Base-by-base conservation (phyloP, 1,139 yeast genomes). In the Petasospora fabianii region DNA sequence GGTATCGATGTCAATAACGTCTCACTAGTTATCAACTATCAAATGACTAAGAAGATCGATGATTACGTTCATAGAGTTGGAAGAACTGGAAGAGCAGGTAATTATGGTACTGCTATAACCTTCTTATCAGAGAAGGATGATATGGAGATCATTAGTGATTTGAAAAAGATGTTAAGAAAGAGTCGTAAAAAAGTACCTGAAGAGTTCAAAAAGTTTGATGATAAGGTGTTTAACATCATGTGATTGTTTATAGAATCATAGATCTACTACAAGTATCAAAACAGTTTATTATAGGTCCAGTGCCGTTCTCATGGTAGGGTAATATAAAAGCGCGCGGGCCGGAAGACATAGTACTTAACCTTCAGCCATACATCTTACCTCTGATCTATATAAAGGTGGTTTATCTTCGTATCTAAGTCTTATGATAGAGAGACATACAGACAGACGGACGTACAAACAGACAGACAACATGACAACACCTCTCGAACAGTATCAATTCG, bases 1-100 rank as follows among this genome's bases (percentile, higher is more conserved):
- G 98, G 98, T 62, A 80, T 92, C 44, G 97, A 92, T 62, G 80
- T 92, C 14, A 84, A 92, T 0, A 75, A 85, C 52, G 95, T 92
- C 9, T 76, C 94, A 0, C 61, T 90, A 32, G 97, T 92, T 7
- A 63, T 90, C 13, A 92, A 92, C 60, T 88, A 73, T 56, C 96
- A 90, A 54, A 84, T 90, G 94, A 67, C 88, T 12, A 74, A 71
- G 43, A 69, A 71, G 32, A 75, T 87, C 36, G 96, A 88, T 46
- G 90, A 84, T 46, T 92, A 88, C 54, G 77, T 92, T 22, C 98
- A 92, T 61, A 72, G 97, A 56, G 84, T 92, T 39, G 98, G 98
- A 37, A 79, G 98, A 62, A 92, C 98, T 1, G 98, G 97, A 24
- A 75, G 98, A 58, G 97, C 97, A 0, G 97, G 97, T 1, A 77